These are phyloP conservation scores for Sambucus nigra DNA, from an alignment of 129 eudicot species.

Conservation along the genomic window DNA sequence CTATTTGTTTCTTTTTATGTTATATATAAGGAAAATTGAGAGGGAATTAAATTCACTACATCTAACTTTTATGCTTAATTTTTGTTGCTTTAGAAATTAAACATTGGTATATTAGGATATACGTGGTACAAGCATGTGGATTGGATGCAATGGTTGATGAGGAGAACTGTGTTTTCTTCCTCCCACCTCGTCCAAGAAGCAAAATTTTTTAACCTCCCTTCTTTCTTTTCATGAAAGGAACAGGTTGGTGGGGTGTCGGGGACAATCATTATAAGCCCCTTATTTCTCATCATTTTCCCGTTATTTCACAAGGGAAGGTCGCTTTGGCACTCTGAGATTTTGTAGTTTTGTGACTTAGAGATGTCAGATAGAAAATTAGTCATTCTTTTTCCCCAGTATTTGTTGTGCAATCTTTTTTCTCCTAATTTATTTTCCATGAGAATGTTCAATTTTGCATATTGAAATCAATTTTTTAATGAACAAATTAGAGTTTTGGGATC, in stretches of 20 bases:
- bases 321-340: slow-evolving; percentile 64
- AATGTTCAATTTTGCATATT: background rate
- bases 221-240: slow-evolving; percentile 95
- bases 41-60: too few species aligned
- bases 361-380: slow-evolving; percentile 26
- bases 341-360: slow-evolving; percentile 29
- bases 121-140: slow-evolving; percentile 97
- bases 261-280: slow-evolving; percentile 92
- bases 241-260: slow-evolving; percentile 98
- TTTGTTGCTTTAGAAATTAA: too few species aligned
- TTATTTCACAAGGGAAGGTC: slow-evolving; percentile 66
- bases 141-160: slow-evolving; percentile 95
- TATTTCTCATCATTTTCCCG: slow-evolving; percentile 50
- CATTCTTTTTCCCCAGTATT: slow-evolving; percentile 20
- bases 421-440: slow-evolving; percentile 17
- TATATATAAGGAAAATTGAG: too few species aligned
- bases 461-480: slow-evolving; percentile 14
- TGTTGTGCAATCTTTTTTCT: slow-evolving; percentile 16
- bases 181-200: slow-evolving; percentile 89
- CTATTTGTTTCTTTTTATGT: too few species aligned
- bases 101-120: too few species aligned
- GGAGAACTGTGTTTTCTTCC: slow-evolving; percentile 88
- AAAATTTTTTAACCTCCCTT: slow-evolving; percentile 63
- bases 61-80: too few species aligned
- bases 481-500: background rate